A percentile compares a stretch with the other conserved stretches of the same genome.
Conservation (phyloP, 495 filamentous ascomycete genomes). For the Daldinia decipiens region DNA sequence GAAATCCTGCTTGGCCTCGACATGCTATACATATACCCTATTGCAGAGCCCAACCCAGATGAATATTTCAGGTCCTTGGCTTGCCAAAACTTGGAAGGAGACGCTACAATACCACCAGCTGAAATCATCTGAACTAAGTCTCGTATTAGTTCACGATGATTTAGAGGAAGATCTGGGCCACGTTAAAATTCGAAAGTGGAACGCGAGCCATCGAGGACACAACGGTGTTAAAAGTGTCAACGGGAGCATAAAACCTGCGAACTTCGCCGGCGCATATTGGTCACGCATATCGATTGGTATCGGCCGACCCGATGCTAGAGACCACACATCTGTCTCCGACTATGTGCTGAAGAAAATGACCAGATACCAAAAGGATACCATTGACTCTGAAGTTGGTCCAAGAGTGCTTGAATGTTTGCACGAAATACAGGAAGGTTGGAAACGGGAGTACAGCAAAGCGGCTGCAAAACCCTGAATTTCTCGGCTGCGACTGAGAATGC, state of each 20-base stretch:
- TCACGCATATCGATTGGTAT: conserved; percentile 74
- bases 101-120: conserved; percentile 46
- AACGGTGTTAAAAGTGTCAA: conserved; percentile 80
- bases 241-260: conserved; percentile 53
- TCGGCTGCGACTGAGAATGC: background rate
- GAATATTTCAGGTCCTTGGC: conserved; percentile 75
- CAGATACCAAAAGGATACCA: conserved; percentile 54
- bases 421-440: conserved; percentile 57
- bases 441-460: conserved; percentile 7
- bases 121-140: conserved; percentile 50
- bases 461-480: background rate
- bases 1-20: conserved; percentile 52
- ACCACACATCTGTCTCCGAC: conserved; percentile 64
- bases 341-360: conserved; percentile 77
- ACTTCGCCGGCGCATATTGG: conserved; percentile 45
- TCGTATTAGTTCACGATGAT: conserved; percentile 87
- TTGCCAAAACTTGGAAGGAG: conserved; percentile 58
- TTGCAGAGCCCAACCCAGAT: conserved; percentile 76
- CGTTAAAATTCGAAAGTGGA: conserved; percentile 64
- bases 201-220: conserved; percentile 76
- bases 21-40: conserved; percentile 66
- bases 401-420: conserved; percentile 62
- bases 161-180: conserved; percentile 75
- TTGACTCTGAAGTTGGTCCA: conserved; percentile 61
- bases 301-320: conserved; percentile 70